Conservation (phyloP, 495 filamentous ascomycete genomes). For the Monascus purpureus region DNA sequence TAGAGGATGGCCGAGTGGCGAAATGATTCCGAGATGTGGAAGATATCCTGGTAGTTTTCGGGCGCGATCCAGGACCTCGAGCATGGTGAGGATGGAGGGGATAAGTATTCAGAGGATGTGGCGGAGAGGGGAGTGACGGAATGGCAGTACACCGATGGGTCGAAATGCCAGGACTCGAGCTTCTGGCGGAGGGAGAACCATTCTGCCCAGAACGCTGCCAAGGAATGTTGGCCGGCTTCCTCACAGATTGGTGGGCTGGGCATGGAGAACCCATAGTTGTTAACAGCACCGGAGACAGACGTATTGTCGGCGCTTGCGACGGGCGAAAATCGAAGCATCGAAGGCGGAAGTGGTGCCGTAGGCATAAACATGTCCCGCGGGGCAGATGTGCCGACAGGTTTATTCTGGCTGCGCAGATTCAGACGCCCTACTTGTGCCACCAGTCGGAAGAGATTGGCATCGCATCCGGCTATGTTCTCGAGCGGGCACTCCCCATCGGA, state of each 20-base stretch:
- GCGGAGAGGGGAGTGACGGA: slow-evolving; percentile 13
- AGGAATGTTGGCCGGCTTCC: slow-evolving; percentile 11
- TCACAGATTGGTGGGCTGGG: slow-evolving; percentile 17
- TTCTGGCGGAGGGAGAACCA: slow-evolving; percentile 66
- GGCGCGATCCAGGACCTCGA: slow-evolving; percentile 18
- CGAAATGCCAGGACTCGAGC: slow-evolving; percentile 72
- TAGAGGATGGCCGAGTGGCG: slow-evolving; percentile 82
- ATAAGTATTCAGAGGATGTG: slow-evolving; percentile 24
- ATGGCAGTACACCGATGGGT: slow-evolving; percentile 18
- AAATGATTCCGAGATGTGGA: slow-evolving; percentile 71
- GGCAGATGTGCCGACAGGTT: slow-evolving; percentile 26
- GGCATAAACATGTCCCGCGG: slow-evolving; percentile 17
- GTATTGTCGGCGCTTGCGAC: slow-evolving; percentile 3
- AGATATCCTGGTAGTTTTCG: slow-evolving; percentile 38
- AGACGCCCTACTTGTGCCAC: slow-evolving; percentile 68
- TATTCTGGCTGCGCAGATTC: slow-evolving; percentile 77
- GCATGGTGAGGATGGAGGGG: slow-evolving; percentile 16
- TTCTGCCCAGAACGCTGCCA: slow-evolving; percentile 63
- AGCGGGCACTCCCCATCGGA: slow-evolving; percentile 61
- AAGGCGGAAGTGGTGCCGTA: slow-evolving; percentile 24
- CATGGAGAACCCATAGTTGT: slow-evolving; percentile 14
- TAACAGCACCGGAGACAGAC: slow-evolving; percentile 2
- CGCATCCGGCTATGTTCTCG: slow-evolving; percentile 81
- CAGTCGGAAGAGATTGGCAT: slow-evolving; percentile 64
- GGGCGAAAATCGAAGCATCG: slow-evolving; percentile 19